A percentile compares a stretch with the other conserved stretches of the same genome.
Evolutionary conservation across 345 rosid species (phyloP).

Genomic region (Crucihimalaya himalaica): DNA sequence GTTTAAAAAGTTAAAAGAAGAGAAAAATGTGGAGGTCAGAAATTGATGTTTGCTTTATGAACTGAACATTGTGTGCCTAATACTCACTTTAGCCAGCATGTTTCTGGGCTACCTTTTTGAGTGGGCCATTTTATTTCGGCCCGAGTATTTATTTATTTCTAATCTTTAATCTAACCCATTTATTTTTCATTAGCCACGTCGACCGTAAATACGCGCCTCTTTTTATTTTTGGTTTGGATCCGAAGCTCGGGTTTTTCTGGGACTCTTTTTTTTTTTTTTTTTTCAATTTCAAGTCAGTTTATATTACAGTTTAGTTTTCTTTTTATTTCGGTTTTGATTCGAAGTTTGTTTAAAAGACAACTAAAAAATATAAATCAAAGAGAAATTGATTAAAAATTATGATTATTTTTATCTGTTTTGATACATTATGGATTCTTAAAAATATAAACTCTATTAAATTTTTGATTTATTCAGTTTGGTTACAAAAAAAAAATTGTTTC

Average conservation of each 20-base stretch:
- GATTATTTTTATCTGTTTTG: too few species aligned
- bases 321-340: too few species aligned
- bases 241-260: constrained; percentile 47
- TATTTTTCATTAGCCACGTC: constrained; percentile 26
- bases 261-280: too few species aligned
- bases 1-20: constrained; percentile 11
- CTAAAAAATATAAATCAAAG: too few species aligned
- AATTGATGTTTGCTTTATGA: constrained; percentile 30
- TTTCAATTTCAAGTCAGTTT: too few species aligned
- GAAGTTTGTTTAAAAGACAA: too few species aligned
- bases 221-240: constrained; percentile 45
- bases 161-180: constrained; percentile 4
- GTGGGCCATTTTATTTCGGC: constrained; percentile 31
- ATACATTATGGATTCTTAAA: too few species aligned
- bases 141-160: background rate
- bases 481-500: too few species aligned
- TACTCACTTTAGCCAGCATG: constrained; percentile 40
- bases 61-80: constrained; percentile 27
- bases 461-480: too few species aligned
- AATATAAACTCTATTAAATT: too few species aligned
- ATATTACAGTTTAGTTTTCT: too few species aligned
- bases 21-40: constrained; percentile 27
- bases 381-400: too few species aligned
- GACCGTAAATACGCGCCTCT: constrained; percentile 22
- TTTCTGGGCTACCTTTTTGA: constrained; percentile 34